These are phyloP conservation scores for Dendryphion nanum DNA, from an alignment of 2,329 filamentous ascomycete genomes.

Conservation along the genomic window DNA sequence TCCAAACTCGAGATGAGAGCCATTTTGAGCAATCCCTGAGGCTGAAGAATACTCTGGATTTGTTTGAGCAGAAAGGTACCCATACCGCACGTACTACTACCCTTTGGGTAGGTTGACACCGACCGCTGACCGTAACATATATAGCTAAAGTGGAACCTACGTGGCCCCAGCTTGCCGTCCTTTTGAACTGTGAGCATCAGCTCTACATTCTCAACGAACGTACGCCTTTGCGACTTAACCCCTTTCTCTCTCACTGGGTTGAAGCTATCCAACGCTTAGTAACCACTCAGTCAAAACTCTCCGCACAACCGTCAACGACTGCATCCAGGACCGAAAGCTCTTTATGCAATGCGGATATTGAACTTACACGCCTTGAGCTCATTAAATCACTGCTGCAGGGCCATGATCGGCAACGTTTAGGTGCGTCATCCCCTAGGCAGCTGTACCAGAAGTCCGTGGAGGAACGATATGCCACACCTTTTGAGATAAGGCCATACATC, in stretches of 20 bases:
- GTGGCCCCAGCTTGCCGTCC: conserved; percentile 20
- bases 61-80: conserved; percentile 18
- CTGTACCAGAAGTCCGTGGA: conserved; percentile 15
- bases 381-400: conserved; percentile 26
- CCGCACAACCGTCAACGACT: background rate
- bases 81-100: background rate
- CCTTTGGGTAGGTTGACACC: no score
- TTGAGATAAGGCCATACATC: conserved; percentile 30
- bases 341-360: conserved; percentile 16
- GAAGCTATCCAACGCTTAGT: conserved; percentile 27
- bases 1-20: conserved; percentile 5
- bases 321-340: background rate
- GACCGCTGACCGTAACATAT: no score
- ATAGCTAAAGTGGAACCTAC: conserved; percentile 16
- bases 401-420: conserved; percentile 9
- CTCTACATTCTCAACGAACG: conserved; percentile 31
- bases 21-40: conserved; percentile 29
- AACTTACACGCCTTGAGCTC: conserved; percentile 19
- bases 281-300: conserved; percentile 1
- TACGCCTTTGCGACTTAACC: conserved; percentile 33
- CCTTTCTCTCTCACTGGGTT: conserved; percentile 42
- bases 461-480: conserved; percentile 8
- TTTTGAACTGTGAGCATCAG: conserved; percentile 37
- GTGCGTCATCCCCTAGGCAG: conserved; percentile 11
- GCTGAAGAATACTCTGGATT: conserved; percentile 34